Conservation (phyloP, 192 early-diverging fungal species). For the Dissophora globulifera region DNA sequence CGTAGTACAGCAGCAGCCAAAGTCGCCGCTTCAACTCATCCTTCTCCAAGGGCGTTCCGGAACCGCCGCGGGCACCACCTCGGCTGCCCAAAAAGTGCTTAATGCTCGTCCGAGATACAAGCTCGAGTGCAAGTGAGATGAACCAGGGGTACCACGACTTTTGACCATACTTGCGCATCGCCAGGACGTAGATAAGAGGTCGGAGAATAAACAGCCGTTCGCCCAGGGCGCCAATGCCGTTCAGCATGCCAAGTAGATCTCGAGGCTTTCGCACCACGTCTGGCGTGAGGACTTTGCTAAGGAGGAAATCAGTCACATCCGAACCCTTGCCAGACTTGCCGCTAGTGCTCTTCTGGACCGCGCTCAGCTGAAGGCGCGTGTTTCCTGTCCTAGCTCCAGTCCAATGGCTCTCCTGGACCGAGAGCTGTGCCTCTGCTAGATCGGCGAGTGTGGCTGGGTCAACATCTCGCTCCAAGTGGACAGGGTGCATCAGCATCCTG, state of each 20-base stretch:
- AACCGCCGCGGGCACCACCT: conserved; percentile 36
- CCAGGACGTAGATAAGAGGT: conserved; percentile 87
- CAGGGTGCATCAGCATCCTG: conserved; percentile 69
- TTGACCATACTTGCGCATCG: conserved; percentile 77
- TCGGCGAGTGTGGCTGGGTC: conserved; percentile 63
- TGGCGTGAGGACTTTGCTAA: conserved; percentile 66
- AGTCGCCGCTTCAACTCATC: conserved; percentile 80
- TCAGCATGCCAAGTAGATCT: conserved; percentile 73
- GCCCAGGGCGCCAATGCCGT: conserved; percentile 63
- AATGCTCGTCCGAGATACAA: conserved; percentile 60
- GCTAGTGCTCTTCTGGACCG: conserved; percentile 29
- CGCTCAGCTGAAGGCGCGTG: conserved; percentile 41
- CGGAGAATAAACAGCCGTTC: conserved; percentile 87
- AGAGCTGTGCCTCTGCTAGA: conserved; percentile 22
- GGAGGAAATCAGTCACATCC: conserved; percentile 65
- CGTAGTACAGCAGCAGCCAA: conserved; percentile 81
- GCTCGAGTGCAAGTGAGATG: conserved; percentile 81
- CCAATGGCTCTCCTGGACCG: conserved; percentile 48
- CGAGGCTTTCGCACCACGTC: conserved; percentile 73
- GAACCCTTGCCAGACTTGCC: conserved; percentile 28
- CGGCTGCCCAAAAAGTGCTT: conserved; percentile 36
- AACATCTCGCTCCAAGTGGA: conserved; percentile 74
- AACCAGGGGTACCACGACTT: conserved; percentile 87
- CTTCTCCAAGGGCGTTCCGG: conserved; percentile 76
- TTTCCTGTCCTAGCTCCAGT: conserved; percentile 54